Conservation (phyloP, 2,329 filamentous ascomycete species). For the Aureobasidium subglaciale region DNA sequence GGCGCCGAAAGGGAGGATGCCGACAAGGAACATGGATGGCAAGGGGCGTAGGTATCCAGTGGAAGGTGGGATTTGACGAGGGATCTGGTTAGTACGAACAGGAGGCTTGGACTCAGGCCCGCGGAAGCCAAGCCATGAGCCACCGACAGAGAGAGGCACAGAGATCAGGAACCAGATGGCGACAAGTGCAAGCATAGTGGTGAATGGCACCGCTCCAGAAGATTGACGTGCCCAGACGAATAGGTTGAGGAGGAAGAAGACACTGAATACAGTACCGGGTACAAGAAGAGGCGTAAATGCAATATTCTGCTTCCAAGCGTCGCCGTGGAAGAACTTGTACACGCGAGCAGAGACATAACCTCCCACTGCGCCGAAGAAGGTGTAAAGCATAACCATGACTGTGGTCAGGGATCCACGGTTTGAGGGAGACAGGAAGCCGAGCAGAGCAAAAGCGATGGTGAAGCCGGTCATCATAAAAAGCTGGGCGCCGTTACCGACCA, state of each 20-base stretch:
- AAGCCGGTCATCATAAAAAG: constrained; percentile 96
- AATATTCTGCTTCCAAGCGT: constrained; percentile 93
- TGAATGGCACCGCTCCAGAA: constrained; percentile 90
- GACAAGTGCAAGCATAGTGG: constrained; percentile 90
- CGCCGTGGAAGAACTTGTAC: constrained; percentile 93
- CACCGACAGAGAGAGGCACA: constrained; percentile 79
- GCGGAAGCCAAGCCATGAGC: constrained; percentile 90
- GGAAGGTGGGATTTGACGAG: constrained; percentile 83
- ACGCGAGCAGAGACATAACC: constrained; percentile 81
- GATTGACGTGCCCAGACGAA: constrained; percentile 93
- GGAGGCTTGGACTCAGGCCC: constrained; percentile 62
- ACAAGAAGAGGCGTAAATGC: constrained; percentile 77
- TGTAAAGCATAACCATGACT: constrained; percentile 89
- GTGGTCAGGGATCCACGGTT: constrained; percentile 92
- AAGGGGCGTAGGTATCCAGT: constrained; percentile 77
- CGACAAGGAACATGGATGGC: constrained; percentile 86
- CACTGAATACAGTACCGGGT: constrained; percentile 75
- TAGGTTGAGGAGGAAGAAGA: constrained; percentile 90
- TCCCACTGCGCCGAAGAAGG: constrained; percentile 82
- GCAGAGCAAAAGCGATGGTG: constrained; percentile 85
- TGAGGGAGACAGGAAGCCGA: constrained; percentile 91
- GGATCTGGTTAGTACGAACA: constrained; percentile 95
- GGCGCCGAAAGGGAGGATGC: constrained; percentile 86
- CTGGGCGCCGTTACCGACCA: constrained; percentile 90
- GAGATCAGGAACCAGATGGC: constrained; percentile 97